phyloP scores from a whole-genome alignment of 768 basidiomycete species.

The Lepiota brunneoincarnata region DNA sequence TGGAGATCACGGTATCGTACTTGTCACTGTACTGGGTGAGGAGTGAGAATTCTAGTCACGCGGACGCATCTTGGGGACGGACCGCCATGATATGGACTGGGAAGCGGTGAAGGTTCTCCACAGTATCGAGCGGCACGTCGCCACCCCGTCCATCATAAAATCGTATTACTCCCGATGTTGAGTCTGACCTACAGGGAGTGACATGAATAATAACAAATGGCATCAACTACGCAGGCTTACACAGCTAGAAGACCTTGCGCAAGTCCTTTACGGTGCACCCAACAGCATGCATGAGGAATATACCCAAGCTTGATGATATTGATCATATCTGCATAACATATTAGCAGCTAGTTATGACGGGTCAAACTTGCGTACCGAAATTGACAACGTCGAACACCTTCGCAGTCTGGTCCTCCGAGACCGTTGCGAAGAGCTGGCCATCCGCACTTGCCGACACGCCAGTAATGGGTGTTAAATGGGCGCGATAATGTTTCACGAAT shows the following conservation, averaged over 20 bases:
- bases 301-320: conserved; percentile 93
- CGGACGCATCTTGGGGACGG: conserved; percentile 25
- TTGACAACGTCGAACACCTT: conserved; percentile 98
- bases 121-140: conserved; percentile 70
- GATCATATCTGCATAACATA: conserved; percentile 79
- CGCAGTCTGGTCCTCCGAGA: conserved; percentile 87
- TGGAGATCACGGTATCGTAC: conserved; percentile 90
- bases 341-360: neutral
- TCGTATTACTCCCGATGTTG: conserved; percentile 67
- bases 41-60: neutral
- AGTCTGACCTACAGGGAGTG: conserved; percentile 65
- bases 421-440: conserved; percentile 87
- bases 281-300: conserved; percentile 85
- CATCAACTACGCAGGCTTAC: conserved; percentile 37
- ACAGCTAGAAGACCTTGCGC: conserved; percentile 87
- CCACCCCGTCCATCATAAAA: conserved; percentile 93
- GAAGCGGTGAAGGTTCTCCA: conserved; percentile 77
- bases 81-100: conserved; percentile 93
- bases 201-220: neutral
- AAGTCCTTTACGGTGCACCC: conserved; percentile 90
- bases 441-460: conserved; percentile 87
- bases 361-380: conserved; percentile 67
- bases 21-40: conserved; percentile 76
- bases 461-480: conserved; percentile 77
- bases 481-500: conserved; percentile 97